These are phyloP conservation scores for Cryptosporidium sp. DNA, from an alignment of 169 alveolate species.

Conservation along the genomic window DNA sequence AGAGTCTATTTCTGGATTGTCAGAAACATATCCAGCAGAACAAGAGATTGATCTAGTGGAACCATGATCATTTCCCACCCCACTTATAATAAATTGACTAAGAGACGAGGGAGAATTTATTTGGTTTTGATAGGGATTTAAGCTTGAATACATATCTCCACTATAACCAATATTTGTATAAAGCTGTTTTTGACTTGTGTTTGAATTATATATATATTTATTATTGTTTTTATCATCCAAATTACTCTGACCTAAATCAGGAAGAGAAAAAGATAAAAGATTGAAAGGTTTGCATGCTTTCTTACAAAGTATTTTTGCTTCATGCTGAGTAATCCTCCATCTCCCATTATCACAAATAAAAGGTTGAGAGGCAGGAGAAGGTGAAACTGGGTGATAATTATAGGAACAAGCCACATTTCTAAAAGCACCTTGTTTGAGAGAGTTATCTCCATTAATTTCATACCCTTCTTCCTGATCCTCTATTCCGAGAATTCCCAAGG, in stretches of 20 bases:
- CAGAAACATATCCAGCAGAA: conserved; percentile 59
- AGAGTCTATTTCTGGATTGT: conserved; percentile 59
- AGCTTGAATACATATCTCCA: conserved; percentile 10
- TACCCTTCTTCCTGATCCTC: conserved; percentile 54
- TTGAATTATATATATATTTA: not conserved
- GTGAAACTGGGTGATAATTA: conserved; percentile 18
- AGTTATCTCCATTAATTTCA: conserved; percentile 55
- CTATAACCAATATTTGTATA: conserved; percentile 11
- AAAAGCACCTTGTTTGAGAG: conserved; percentile 66
- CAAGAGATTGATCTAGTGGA: conserved; percentile 64
- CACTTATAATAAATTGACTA: conserved; percentile 30
- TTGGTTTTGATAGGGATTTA: not conserved
- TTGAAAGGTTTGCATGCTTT: conserved; percentile 45
- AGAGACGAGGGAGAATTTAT: not conserved
- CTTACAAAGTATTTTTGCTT: conserved; percentile 41
- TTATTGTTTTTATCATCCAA: not conserved
- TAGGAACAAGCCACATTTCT: conserved; percentile 35
- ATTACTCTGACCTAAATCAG: conserved; percentile 3
- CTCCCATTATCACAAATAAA: conserved; percentile 73
- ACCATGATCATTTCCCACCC: conserved; percentile 52
- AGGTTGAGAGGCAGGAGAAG: conserved; percentile 50
- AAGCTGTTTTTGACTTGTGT: not conserved
- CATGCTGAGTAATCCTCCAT: conserved; percentile 66
- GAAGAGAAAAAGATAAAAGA: not conserved
- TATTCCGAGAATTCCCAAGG: conserved; percentile 20